Evolutionary conservation across 2,329 filamentous ascomycete genomes (phyloP), one percentile per base, ranked within the genome.

Genomic region (Endothia cerciana): DNA sequence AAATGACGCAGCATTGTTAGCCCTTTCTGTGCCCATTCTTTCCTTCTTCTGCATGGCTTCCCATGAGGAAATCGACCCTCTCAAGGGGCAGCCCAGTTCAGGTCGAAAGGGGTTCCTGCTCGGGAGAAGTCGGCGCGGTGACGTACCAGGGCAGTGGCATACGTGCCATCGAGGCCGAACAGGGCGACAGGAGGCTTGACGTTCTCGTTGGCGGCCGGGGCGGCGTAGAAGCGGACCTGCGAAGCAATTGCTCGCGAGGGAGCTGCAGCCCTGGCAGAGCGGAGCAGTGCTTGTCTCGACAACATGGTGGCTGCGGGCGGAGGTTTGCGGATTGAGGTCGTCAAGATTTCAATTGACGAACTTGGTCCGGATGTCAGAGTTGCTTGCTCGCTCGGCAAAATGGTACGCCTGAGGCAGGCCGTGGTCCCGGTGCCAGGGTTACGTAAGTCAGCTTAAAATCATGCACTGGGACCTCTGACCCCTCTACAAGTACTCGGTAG

Each of bases 131-230:
- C 51, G 65, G 63, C 64, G 57, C 36, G 53, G 66, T 66, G 66
- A 72, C 92, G 80, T 94, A 99, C 95, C 89, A 99, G 87, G 84
- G 95, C 95, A 83, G 91, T 93, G 79, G 95, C 95, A 84, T 99
- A 99, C 79, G 94, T 98, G 81, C 95, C 95, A 82, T 98, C 95
- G 77, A 99, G 84, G 74, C 95, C 95, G 82, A 93, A 99, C 77
- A 99, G 88, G 75, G 94, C 87, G 78, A 97, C 85, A 73, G 95
- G 95, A 75, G 94, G 89, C 86, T 92, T 94, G 79, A 88, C 82
- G 69, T 89, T 88, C 78, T 88, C 82, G 75, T 85, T 79, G 73
- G 87, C 79, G 75, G 87, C 83, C 70, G 87, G 81, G 69, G 86
- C 82, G 76, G 93, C 93, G 82, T 93, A 97, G 80, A 87, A 88